phyloP scores from a whole-genome alignment of 306 rosid species.

The Glycine soja region DNA sequence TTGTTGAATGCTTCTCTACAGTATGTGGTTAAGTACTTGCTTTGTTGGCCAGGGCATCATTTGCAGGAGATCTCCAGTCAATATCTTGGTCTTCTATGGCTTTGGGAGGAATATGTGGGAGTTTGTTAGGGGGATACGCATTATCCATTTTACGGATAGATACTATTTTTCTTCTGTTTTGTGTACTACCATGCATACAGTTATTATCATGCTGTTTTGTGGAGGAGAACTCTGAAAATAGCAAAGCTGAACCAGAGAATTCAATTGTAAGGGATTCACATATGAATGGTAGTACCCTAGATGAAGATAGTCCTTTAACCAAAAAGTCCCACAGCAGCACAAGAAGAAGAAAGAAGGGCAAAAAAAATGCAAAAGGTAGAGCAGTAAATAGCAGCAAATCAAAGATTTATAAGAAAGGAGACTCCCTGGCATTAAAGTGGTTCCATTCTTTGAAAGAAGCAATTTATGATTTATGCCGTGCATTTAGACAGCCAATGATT shows the following conservation, averaged over 20 bases:
- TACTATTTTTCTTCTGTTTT: slow-evolving; percentile 74
- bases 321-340: slow-evolving; percentile 50
- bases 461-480: slow-evolving; percentile 59
- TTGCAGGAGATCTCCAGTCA: slow-evolving; percentile 88
- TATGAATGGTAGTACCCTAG: slow-evolving; percentile 45
- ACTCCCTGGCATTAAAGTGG: slow-evolving; percentile 61
- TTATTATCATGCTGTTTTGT: slow-evolving; percentile 78
- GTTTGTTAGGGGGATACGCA: slow-evolving; percentile 82
- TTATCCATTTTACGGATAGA: slow-evolving; percentile 66
- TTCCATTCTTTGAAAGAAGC: slow-evolving; percentile 71
- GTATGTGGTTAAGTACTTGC: slow-evolving; percentile 24
- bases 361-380: slow-evolving; percentile 48
- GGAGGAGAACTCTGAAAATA: slow-evolving; percentile 61
- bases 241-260: slow-evolving; percentile 48
- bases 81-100: slow-evolving; percentile 89
- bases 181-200: slow-evolving; percentile 73
- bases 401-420: slow-evolving; percentile 44
- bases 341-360: slow-evolving; percentile 68
- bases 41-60: slow-evolving; percentile 67
- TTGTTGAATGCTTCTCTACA: neutral
- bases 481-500: slow-evolving; percentile 79
- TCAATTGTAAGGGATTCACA: slow-evolving; percentile 43
- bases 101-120: slow-evolving; percentile 85
- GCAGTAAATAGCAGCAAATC: slow-evolving; percentile 47
- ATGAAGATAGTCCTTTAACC: slow-evolving; percentile 51